Evolutionary conservation across 2,329 filamentous ascomycete species (phyloP), one percentile per base, ranked within the genome.

Genomic region (Aspergillus chevalieri): DNA sequence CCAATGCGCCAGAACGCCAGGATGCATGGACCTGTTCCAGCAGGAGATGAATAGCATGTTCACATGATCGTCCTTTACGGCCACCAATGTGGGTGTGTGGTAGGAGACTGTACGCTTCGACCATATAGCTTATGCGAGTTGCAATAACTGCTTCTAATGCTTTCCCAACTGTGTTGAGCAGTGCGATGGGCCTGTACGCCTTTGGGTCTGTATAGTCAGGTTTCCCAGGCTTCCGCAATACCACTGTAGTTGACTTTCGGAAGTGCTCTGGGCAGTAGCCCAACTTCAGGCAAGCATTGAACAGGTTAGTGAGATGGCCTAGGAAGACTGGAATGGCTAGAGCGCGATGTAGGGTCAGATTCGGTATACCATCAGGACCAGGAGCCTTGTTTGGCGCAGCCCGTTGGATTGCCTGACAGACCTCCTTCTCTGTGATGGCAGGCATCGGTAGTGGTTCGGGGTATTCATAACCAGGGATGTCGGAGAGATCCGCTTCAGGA

Each of bases 101-200:
- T 17, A 17, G 17, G 17, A 17, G 17, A 17, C 17, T 17, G 17
- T 17, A 17, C 17, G 17, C 17, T 17, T 17, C 17, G 2, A 51
- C 28, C 0, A 44, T 21, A 14, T 46, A 53, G 8, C 30, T 42
- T 7, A 58, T 48, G 3, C 49, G 30, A 0, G 7, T 8, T 4
- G 54, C 44, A 3, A 58, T 44, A 1, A 54, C 30, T 1, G 48
- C 8, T 36, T 57, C 51, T 1, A 58, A 46, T 0, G 50, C 30
- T 42, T 58, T 58, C 0, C 49, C 49, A 17, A 58, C 5, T 2
- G 48, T 53, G 38, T 52, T 47, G 24, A 58, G 51, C 1, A 58
- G 41, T 9, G 52, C 49, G 3, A 58, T 47, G 10, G 39, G 51
- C 3, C 52, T 39, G 33, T 58, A 58, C 9, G 47, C 51, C 34